Evolutionary conservation across 768 basidiomycete species (phyloP), one percentile per base, ranked within the genome.

Genomic region (Suillus subalutaceus): DNA sequence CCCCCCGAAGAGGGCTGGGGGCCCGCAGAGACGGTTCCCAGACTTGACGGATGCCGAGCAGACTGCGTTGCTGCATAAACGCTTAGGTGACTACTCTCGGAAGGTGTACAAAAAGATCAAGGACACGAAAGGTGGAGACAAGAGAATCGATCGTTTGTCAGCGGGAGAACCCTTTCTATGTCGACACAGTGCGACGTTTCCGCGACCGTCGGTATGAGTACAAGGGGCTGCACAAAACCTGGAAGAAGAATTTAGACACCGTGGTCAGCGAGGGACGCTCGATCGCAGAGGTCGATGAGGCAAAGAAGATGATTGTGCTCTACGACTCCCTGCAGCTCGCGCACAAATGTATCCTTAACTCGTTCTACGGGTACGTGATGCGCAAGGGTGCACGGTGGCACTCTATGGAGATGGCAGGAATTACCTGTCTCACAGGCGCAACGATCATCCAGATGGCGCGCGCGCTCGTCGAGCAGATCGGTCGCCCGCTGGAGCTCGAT

Each of bases 351-450:
- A 99, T 99, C 75, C 87, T 99, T 70, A 99, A 99, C 82, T 99
- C 97, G 4, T 99, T 99, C 84, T 99, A 99, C 75, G 97, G 97
- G 43, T 99, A 99, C 72, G 97, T 99, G 75, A 99, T 99, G 97
- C 89, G 97, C 48, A 99, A 99, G 76, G 97, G 97, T 62, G 97
- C 97, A 20, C 84, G 97, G 38, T 99, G 97, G 97, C 96, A 98
- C 77, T 99, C 97, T 37, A 98, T 99, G 97, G 97, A 99, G 82
- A 99, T 99, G 97, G 97, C 97, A 1, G 97, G 97, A 8, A 98
- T 99, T 68, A 99, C 97, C 13, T 99, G 97, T 79, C 82, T 99
- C 62, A 99, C 97, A 0, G 97, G 97, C 48, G 96, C 97, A 23
- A 93, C 88, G 7, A 99, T 99, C 80, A 99, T 99, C 71, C 97